Evolutionary conservation across 1,284 basidiomycete species (phyloP), one percentile per base, ranked within the genome.

Genomic region (Heterobasidion irregulare): DNA sequence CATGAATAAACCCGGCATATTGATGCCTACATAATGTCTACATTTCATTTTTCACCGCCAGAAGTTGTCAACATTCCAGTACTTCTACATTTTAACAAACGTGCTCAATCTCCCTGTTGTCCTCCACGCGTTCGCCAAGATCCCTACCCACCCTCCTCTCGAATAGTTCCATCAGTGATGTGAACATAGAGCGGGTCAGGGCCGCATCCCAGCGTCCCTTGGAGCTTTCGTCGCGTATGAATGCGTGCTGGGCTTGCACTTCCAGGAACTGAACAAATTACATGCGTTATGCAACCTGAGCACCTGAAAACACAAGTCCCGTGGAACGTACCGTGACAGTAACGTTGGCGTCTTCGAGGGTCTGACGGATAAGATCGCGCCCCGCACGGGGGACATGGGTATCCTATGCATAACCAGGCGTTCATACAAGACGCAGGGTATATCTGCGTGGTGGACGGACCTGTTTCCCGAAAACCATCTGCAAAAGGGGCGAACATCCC

Each of bases 401-500:
- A 68, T 93, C 91, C 84, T 87, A 52, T 7, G 26, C 4, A 16
- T 32, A 18, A 16, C 12, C 43, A 44, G 45, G 46, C 15, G 19
- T 15, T 48, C 38, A 43, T 19, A 47, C 50, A 5, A 26, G 3
- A 13, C 12, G 0, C 9, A 36, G 5, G 26, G 16, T 48, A 16
- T 16, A 32, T 8, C n/a, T 7, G 12, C 18, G 49, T 32, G 36
- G 51, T n/a, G 45, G 44, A 52, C 71, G 61, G 58, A 84, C 91
- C 77, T 94, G 92, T 67, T 94, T 94, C 15, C 94, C 94, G 64
- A 96, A 96, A 52, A 96, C 92, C 84, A 96, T 88, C 88, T 90
- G 58, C 10, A 57, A 10, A 35, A 5, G 26, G 10, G 8, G 32
- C 19, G 3, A 2, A 7, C 34, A 32, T 36, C 53, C 53, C 26